A percentile compares a stretch with the other conserved stretches of the same genome.
phyloP scores from a whole-genome alignment of 2,329 filamentous ascomycete species.

The Monosporascus sp. region DNA sequence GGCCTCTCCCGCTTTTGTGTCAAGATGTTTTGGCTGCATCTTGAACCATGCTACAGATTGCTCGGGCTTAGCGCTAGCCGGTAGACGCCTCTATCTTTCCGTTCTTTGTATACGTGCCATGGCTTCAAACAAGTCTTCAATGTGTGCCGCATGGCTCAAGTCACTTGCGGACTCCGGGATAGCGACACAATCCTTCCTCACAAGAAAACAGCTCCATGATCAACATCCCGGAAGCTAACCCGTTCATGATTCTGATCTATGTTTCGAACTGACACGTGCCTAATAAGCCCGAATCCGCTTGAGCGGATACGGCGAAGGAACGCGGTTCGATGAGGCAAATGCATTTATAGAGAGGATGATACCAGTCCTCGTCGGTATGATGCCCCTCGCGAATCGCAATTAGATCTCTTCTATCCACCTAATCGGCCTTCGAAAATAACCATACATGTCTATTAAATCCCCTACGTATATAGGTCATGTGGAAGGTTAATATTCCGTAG shows the following conservation, averaged over 20 bases:
- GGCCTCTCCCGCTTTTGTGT: slow-evolving; percentile 9
- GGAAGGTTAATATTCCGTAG: neutral
- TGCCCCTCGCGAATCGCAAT: too few relatives aligned
- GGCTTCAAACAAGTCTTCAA: neutral
- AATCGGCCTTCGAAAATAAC: neutral
- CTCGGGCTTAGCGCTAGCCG: neutral
- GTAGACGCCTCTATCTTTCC: neutral
- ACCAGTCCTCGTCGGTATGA: too few relatives aligned
- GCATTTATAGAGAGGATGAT: too few relatives aligned
- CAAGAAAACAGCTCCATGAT: neutral
- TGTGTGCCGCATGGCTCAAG: neutral
- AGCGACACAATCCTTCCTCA: neutral
- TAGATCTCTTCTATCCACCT: neutral
- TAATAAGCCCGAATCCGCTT: neutral
- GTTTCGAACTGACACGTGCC: neutral
- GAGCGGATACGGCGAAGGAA: neutral
- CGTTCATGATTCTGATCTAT: neutral
- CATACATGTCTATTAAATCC: neutral
- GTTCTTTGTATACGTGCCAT: neutral
- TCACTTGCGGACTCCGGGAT: neutral
- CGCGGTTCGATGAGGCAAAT: neutral
- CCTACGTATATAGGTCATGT: neutral
- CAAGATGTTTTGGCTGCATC: neutral
- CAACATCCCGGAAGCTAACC: neutral
- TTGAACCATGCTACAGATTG: neutral